Percentiles rank a stretch among this genome's conserved stretches.
phyloP scores from a whole-genome alignment of 345 rosid species.

The Draba incana region DNA sequence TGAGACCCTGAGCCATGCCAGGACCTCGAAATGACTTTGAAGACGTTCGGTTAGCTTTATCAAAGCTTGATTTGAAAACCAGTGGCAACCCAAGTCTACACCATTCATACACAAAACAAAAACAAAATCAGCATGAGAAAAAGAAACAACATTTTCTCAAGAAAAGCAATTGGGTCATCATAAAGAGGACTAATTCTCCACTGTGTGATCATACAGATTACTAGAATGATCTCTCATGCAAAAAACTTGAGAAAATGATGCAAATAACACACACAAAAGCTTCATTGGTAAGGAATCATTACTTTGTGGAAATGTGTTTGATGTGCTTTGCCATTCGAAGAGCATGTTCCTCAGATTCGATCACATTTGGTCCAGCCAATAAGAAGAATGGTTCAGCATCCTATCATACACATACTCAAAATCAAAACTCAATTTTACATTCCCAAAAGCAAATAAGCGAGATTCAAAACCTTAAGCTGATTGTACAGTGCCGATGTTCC shows the following conservation, averaged over 20 bases:
- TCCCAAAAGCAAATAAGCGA: background rate
- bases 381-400: conserved; percentile 86
- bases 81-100: conserved; percentile 83
- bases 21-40: conserved; percentile 97
- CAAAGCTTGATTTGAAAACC: conserved; percentile 97
- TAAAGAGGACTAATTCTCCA: background rate
- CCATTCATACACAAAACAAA: conserved; percentile 35
- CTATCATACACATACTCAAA: conserved; percentile 43
- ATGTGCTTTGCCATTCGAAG: conserved; percentile 76
- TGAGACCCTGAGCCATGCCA: conserved; percentile 87
- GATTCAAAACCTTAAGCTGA: conserved; percentile 65
- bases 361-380: conserved; percentile 94
- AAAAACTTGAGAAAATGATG: conserved; percentile 2
- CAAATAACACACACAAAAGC: conserved; percentile 15
- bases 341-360: conserved; percentile 92
- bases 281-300: conserved; percentile 25
- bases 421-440: background rate
- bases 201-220: too few species aligned
- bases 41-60: conserved; percentile 94
- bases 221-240: conserved; percentile 8
- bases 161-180: too few species aligned
- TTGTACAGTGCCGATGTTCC: conserved; percentile 59
- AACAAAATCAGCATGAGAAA: too few species aligned
- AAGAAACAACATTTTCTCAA: conserved; percentile 3
- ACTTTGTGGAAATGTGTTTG: conserved; percentile 71